Conservation (phyloP, 345 rosid species). For the Isatis tinctoria region DNA sequence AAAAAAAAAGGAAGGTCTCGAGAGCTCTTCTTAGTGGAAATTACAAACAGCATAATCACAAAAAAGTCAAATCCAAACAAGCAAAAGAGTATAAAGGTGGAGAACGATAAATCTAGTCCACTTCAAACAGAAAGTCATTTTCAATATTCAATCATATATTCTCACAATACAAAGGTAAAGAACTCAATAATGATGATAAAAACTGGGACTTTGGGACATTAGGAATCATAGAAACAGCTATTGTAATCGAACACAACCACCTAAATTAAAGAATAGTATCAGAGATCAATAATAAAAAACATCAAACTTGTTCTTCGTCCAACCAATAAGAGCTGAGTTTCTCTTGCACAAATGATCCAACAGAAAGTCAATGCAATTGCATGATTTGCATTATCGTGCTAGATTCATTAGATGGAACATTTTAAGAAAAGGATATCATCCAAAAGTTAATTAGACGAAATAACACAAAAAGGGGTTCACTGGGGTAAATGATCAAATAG, state of each 20-base stretch:
- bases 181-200: too few relatives aligned
- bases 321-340: neutral
- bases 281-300: too few relatives aligned
- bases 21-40: neutral
- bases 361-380: neutral
- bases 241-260: neutral
- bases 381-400: neutral
- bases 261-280: neutral
- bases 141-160: too few relatives aligned
- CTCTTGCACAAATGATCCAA: neutral
- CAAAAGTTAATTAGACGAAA: neutral
- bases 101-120: neutral
- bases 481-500: conserved; percentile 16
- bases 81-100: neutral
- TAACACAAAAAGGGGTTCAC: neutral
- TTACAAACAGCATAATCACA: neutral
- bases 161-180: too few relatives aligned
- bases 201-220: neutral
- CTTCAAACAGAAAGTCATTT: neutral
- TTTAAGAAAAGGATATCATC: neutral
- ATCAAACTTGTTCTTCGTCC: neutral
- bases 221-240: neutral
- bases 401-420: neutral
- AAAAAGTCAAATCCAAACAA: neutral
- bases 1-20: neutral